Evolutionary conservation across 176 grass and related monocot genomes (phyloP), one percentile per base, ranked within the genome.

Genomic region (Zizania latifolia): DNA sequence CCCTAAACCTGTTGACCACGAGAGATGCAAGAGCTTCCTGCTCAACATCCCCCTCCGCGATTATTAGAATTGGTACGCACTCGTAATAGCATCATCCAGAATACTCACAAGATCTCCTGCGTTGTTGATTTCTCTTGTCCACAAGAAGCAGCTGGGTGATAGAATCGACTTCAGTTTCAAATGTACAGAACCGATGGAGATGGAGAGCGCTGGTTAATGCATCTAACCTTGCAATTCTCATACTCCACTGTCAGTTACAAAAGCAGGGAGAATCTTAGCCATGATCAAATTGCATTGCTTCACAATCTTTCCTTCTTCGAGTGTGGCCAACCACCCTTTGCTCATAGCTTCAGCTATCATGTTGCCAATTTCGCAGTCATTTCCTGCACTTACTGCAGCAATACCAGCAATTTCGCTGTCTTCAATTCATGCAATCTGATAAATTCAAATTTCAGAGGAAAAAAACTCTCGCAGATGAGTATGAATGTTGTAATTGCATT

Each of bases 231-330:
- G 85, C 85, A 91, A 58, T 91, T 91, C 45, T 91, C 89, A 75
- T 87, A 91, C 58, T 91, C 89, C 90, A 86, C 86, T 85, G 79
- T 92, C 90, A 53, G 90, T 92, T 33, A 92, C 85, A n/a, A 62
- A 92, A 92, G 79, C 89, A 92, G 0, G 90, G 86, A 64, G 90
- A 92, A 86, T 89, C 89, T 46, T 92, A 92, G 9, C 89, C 89
- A 0, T 83, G 85, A 26, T 89, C 86, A 62, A 89, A 92, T 64
- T 89, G 85, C 90, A 93, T 93, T 55, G 86, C 90, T 77, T 93
- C 90, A 0, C 79, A 81, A 71, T 89, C 45, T 86, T 89, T 5
- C 83, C 79, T 65, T 89, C 86, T 84, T 93, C 90, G 55, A 92
- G 81, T 39, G 89, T 88, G 45, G 88, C 82, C 51, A 92, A 85